These are phyloP conservation scores for Lentinula lateritia DNA, from an alignment of 768 basidiomycete genomes.

Conservation along the genomic window DNA sequence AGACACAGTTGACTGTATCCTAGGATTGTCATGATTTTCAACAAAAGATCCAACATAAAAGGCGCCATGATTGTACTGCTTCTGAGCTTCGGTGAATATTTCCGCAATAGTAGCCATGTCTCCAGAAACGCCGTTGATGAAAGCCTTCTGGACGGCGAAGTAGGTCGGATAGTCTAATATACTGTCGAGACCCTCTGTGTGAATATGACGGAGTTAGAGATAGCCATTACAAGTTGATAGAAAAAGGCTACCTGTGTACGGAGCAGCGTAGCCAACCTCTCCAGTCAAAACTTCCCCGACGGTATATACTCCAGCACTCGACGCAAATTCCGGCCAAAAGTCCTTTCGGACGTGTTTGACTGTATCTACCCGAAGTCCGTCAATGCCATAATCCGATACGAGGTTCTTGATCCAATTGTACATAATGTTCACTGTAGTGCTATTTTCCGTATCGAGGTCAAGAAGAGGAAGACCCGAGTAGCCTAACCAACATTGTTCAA, in stretches of 20 bases:
- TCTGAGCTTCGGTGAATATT: conserved; percentile 29
- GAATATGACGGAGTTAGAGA: no score
- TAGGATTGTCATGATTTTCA: conserved; percentile 65
- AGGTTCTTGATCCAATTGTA: conserved; percentile 56
- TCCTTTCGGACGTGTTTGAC: conserved; percentile 51
- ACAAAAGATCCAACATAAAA: conserved; percentile 54
- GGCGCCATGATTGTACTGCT: conserved; percentile 31
- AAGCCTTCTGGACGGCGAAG: conserved; percentile 43
- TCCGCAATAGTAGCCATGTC: conserved; percentile 36
- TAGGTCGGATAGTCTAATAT: conserved; percentile 61
- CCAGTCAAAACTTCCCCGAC: conserved; percentile 49
- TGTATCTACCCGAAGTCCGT: conserved; percentile 70
- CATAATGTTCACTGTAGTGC: conserved; percentile 44
- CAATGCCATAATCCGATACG: conserved; percentile 52
- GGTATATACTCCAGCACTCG: conserved; percentile 61
- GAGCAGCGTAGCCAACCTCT: conserved; percentile 24
- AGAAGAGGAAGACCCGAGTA: conserved; percentile 55
- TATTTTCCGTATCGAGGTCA: conserved; percentile 71
- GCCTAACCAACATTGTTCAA: conserved; percentile 74
- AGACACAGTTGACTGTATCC: conserved; percentile 47
- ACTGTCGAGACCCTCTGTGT: conserved; percentile 33
- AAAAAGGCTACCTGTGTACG: conserved; percentile 28
- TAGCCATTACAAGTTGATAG: no score
- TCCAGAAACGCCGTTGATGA: conserved; percentile 40
- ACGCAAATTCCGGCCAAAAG: conserved; percentile 65